phyloP scores from a whole-genome alignment of 2,329 filamentous ascomycete genomes.

The Cladosporium sphaerospermum region DNA sequence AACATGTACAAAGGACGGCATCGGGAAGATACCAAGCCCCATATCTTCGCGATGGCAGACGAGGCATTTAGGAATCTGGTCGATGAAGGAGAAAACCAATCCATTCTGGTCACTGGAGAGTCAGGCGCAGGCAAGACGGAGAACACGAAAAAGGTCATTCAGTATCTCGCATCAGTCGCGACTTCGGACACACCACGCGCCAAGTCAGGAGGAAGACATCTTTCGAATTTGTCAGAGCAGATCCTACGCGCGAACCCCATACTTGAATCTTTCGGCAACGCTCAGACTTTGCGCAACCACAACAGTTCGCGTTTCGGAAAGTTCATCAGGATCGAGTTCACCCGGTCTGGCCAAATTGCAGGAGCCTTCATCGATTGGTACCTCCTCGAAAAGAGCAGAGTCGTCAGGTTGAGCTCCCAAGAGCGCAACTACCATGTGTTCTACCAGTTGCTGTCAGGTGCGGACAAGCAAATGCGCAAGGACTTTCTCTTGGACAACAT shows the following conservation, averaged over 20 bases:
- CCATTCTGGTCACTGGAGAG: conserved; percentile 94
- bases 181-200: conserved; percentile 65
- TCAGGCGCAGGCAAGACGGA: conserved; percentile 98
- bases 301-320: conserved; percentile 99
- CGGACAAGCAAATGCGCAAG: conserved; percentile 66
- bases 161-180: conserved; percentile 92
- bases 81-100: conserved; percentile 92
- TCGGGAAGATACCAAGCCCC: conserved; percentile 89
- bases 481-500: conserved; percentile 70
- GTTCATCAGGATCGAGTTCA: conserved; percentile 99
- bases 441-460: conserved; percentile 91
- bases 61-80: conserved; percentile 93
- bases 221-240: conserved; percentile 89
- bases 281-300: conserved; percentile 98
- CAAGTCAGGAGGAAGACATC: conserved; percentile 56
- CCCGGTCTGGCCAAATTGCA: conserved; percentile 90
- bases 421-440: conserved; percentile 99
- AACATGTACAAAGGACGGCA: conserved; percentile 94
- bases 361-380: conserved; percentile 97
- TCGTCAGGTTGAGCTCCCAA: conserved; percentile 95
- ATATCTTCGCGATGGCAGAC: conserved; percentile 97
- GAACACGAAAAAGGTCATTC: conserved; percentile 99
- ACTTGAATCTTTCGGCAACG: conserved; percentile 96
- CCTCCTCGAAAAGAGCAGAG: conserved; percentile 83
- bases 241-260: conserved; percentile 96